phyloP scores from a whole-genome alignment of 2,329 filamentous ascomycete genomes.

The Cladosporium austrohemisphaericum region DNA sequence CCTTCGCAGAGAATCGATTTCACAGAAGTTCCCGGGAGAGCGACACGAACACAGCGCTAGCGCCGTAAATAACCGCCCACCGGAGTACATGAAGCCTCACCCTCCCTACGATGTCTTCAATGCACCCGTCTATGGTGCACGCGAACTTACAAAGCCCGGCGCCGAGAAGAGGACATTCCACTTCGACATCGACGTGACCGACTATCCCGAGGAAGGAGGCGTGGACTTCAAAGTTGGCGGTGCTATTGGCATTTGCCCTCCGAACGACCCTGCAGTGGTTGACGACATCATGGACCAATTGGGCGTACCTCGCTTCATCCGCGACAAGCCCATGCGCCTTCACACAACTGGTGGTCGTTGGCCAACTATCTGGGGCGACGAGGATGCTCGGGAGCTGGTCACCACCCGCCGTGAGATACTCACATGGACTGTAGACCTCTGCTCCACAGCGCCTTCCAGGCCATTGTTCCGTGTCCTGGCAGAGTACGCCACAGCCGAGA shows the following conservation, averaged over 20 bases:
- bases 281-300: slow-evolving; percentile 81
- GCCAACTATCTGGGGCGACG: slow-evolving; percentile 98
- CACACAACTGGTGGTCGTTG: slow-evolving; percentile 79
- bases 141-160: slow-evolving; percentile 80
- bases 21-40: slow-evolving; percentile 55
- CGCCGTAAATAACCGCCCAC: slow-evolving; percentile 61
- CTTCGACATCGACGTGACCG: slow-evolving; percentile 93
- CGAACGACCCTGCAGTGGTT: slow-evolving; percentile 72
- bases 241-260: slow-evolving; percentile 87
- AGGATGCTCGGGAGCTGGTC: slow-evolving; percentile 75
- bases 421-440: slow-evolving; percentile 92
- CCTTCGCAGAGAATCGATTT: slow-evolving; percentile 34
- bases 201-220: slow-evolving; percentile 80
- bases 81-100: slow-evolving; percentile 88
- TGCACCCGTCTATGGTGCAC: slow-evolving; percentile 77
- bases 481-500: slow-evolving; percentile 73
- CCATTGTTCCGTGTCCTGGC: slow-evolving; percentile 77
- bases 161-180: slow-evolving; percentile 97
- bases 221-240: slow-evolving; percentile 96
- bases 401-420: slow-evolving; percentile 89
- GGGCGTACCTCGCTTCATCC: slow-evolving; percentile 73
- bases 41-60: slow-evolving; percentile 40
- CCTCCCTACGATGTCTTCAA: slow-evolving; percentile 89
- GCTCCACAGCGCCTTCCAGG: slow-evolving; percentile 90
- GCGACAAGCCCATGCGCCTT: slow-evolving; percentile 77